Evolutionary conservation across 2,329 filamentous ascomycete species (phyloP), one percentile per base, ranked within the genome.

Genomic region (Passalora sequoiae): DNA sequence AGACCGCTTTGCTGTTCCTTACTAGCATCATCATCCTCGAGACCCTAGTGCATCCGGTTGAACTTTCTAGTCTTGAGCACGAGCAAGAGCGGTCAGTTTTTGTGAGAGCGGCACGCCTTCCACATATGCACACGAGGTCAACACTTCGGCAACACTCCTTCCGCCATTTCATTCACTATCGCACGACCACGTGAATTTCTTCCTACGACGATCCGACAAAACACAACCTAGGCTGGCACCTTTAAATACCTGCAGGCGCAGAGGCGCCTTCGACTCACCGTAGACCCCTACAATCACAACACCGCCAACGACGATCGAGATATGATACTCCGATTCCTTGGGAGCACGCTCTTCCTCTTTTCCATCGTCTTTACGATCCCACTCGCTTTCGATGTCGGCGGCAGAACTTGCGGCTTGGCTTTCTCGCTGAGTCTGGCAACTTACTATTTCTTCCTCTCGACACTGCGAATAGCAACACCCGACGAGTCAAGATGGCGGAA

Each of bases 361-460:
- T 86, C 86, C 69, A 89, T 96, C 66, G 82, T 97, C 63, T 85
- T 97, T 64, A 95, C 89, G 50, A 92, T 98, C 64, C 92, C 92
- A 50, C 83, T 98, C 64, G 87, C 91, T 60, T 97, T 97, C 72
- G 92, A 98, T 78, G 91, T 97, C 61, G 92, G 92, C 64, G 92
- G 92, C 50, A 83, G 88, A 60, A 89, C 92, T 59, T 94, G 89
- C 62, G 92, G 92, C 47, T 76, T 98, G 61, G 91, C 89, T 51
- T 97, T 94, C 72, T 96, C 89, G 63, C 78, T 97, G 41, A 81
- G 86, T 36, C 79, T 97, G 42, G 89, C 91, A 57, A 75, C 78
- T 59, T 97, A 94, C 74, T 97, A 97, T 72, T 84, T 95, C 65
- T 69, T 87, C 65, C 89, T 92, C 69, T 95, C 89, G 44, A 71